Conservation (phyloP, 805 yeast species). For the Ogataea methylovora region DNA sequence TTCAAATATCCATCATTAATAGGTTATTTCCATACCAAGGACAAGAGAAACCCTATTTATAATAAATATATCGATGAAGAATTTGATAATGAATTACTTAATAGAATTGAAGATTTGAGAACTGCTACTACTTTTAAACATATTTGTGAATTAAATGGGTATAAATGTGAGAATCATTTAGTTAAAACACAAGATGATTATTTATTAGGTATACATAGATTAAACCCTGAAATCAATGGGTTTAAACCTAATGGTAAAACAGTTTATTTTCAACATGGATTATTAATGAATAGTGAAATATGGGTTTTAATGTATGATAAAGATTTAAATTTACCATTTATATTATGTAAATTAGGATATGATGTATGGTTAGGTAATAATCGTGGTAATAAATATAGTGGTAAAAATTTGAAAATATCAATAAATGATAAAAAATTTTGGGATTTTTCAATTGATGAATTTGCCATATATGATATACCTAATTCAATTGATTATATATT, state of each 20-base stretch:
- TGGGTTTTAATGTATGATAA: slow-evolving; percentile 35
- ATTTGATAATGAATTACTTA: slow-evolving; percentile 6
- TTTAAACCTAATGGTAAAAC: slow-evolving; percentile 34
- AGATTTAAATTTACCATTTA: slow-evolving; percentile 58
- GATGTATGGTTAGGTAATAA: slow-evolving; percentile 95
- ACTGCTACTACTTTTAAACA: slow-evolving; percentile 50
- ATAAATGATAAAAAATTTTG: slow-evolving; percentile 50
- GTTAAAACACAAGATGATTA: slow-evolving; percentile 75
- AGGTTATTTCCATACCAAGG: not conserved
- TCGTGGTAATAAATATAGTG: slow-evolving; percentile 86
- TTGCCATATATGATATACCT: slow-evolving; percentile 88
- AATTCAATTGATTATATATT: slow-evolving; percentile 72
- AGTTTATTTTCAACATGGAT: slow-evolving; percentile 85
- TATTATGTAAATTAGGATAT: slow-evolving; percentile 71
- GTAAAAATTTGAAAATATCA: slow-evolving; percentile 54
- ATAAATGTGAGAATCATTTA: slow-evolving; percentile 65
- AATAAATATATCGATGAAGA: slow-evolving; percentile 1
- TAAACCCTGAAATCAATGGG: slow-evolving; percentile 31
- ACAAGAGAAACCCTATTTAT: slow-evolving; percentile 4
- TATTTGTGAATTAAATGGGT: slow-evolving; percentile 64
- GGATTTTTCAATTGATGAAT: slow-evolving; percentile 91
- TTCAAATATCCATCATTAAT: slow-evolving; percentile 1
- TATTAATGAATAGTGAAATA: slow-evolving; percentile 82
- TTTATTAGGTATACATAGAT: slow-evolving; percentile 65
- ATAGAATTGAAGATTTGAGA: slow-evolving; percentile 28